Conservation (phyloP, 75 land plant genomes). For the Picea glauca region DNA sequence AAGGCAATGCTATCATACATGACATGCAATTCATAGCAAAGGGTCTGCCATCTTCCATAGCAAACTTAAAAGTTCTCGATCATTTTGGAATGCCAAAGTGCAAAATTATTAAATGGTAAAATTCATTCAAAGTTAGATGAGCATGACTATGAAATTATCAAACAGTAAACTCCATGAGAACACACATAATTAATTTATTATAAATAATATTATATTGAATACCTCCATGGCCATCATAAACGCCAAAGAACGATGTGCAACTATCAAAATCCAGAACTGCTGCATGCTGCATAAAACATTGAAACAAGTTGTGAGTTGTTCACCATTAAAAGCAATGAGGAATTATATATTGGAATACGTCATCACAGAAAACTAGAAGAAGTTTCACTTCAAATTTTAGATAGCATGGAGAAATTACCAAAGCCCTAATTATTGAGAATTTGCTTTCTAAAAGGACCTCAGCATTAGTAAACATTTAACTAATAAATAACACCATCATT, state of each 20-base stretch:
- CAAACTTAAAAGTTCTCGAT: no score
- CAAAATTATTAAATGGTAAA: no score
- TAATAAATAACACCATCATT: no score
- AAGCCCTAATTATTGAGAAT: neutral
- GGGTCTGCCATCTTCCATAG: no score
- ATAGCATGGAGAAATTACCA: neutral
- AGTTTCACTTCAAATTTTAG: neutral
- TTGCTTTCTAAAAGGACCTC: neutral
- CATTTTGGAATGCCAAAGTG: no score
- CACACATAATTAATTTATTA: neutral
- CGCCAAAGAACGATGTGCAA: constrained; percentile 37
- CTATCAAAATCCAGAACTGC: constrained; percentile 34
- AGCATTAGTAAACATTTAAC: neutral
- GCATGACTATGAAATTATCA: neutral
- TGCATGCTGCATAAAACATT: constrained; percentile 29
- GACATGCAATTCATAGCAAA: no score
- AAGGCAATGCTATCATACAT: no score
- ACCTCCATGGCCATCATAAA: constrained; percentile 57
- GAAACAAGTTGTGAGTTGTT: neutral
- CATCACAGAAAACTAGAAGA: no score
- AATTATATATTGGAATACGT: neutral
- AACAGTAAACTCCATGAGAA: neutral
- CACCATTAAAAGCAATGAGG: neutral
- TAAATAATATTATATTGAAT: neutral
- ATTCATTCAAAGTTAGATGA: neutral